Conservation (phyloP, 257 asterid species). For the Nicotiana paniculata region DNA sequence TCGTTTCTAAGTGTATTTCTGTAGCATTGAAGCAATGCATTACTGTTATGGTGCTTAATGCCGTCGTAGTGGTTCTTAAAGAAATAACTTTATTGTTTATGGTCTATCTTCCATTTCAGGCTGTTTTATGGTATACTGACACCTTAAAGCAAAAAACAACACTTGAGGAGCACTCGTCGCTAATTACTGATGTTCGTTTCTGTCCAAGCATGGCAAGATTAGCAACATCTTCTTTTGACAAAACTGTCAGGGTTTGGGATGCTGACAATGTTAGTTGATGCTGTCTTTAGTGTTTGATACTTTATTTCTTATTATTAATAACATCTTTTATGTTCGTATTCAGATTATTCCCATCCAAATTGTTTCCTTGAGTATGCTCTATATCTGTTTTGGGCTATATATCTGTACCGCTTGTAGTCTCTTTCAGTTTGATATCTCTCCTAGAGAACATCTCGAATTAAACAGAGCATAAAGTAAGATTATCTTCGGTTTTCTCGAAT, state of each 20-base stretch:
- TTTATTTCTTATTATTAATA: neutral
- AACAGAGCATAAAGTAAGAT: neutral
- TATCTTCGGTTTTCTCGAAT: neutral
- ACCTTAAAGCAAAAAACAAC: slow-evolving; percentile 67
- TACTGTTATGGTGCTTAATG: neutral
- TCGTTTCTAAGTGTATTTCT: neutral
- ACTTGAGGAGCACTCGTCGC: slow-evolving; percentile 81
- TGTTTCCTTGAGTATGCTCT: neutral
- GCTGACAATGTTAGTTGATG: slow-evolving; percentile 69
- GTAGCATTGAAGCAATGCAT: neutral
- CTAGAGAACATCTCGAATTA: neutral
- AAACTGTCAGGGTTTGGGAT: slow-evolving; percentile 96
- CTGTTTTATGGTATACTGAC: slow-evolving; percentile 79
- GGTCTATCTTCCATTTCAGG: slow-evolving; percentile 42
- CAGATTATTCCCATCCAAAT: neutral
- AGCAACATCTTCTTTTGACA: slow-evolving; percentile 94
- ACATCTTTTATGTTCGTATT: neutral
- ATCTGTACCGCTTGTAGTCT: neutral
- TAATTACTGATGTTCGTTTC: slow-evolving; percentile 89
- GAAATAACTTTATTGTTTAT: neutral
- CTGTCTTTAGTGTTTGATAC: neutral
- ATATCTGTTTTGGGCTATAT: neutral
- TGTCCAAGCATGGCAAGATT: slow-evolving; percentile 98
- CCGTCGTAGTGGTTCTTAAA: slow-evolving; percentile 1
- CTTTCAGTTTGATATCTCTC: neutral